These are phyloP conservation scores for Fusarium goolgardi DNA, from an alignment of 2,329 filamentous ascomycete species.

Conservation along the genomic window DNA sequence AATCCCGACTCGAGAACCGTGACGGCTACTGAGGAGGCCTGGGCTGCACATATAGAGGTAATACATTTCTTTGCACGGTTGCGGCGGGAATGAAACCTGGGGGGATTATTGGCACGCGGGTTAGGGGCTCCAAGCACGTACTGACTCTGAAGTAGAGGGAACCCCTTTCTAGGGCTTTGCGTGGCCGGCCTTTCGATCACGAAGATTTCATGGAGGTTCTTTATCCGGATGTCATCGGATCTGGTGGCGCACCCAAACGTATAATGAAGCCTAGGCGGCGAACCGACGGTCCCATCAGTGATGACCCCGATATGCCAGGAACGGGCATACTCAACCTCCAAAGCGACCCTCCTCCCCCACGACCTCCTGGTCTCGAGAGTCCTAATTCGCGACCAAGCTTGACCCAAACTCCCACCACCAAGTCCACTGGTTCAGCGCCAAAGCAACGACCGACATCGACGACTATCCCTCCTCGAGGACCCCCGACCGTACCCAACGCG, in stretches of 20 bases:
- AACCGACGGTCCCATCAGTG: conserved; percentile 58
- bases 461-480: conserved; percentile 53
- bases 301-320: conserved; percentile 62
- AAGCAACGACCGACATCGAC: conserved; percentile 49
- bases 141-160: conserved; percentile 60
- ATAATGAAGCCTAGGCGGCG: conserved; percentile 67
- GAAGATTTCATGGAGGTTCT: conserved; percentile 71
- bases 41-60: conserved; percentile 68
- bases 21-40: conserved; percentile 67
- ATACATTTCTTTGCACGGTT: conserved; percentile 42
- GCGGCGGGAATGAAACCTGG: conserved; percentile 1
- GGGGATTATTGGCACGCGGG: conserved; percentile 7
- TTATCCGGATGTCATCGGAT: conserved; percentile 70
- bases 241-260: conserved; percentile 68
- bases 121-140: conserved; percentile 18
- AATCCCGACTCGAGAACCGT: conserved; percentile 63
- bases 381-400: conserved; percentile 46
- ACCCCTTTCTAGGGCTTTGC: conserved; percentile 66
- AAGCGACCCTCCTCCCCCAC: conserved; percentile 49
- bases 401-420: conserved; percentile 47
- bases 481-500: conserved; percentile 53
- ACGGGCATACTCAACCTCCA: conserved; percentile 60
- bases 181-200: conserved; percentile 69
- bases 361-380: conserved; percentile 42
- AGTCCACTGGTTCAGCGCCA: conserved; percentile 40